These are phyloP conservation scores for Chlorella sp. DNA, from an alignment of 139 green algal genomes.

Conservation along the genomic window DNA sequence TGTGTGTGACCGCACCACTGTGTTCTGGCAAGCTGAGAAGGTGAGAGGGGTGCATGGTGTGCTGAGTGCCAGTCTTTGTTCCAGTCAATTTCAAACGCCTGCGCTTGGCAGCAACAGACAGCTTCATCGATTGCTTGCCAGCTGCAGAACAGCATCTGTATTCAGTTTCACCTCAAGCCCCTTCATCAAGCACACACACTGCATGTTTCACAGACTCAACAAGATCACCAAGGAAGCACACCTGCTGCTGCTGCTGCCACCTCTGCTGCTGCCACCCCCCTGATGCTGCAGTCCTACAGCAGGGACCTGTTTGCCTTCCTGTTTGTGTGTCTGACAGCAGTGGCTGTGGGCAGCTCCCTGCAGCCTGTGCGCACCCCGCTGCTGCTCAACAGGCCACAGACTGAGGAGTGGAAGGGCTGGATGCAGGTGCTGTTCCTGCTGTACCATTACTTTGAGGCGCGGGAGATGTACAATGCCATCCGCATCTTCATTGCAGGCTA, in stretches of 20 bases:
- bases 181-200: neutral
- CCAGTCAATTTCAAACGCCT: no score
- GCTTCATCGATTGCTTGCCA: neutral
- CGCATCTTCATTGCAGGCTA: slow-evolving; percentile 95
- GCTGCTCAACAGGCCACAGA: neutral
- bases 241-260: neutral
- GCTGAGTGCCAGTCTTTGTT: no score
- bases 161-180: neutral
- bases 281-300: slow-evolving; percentile 14
- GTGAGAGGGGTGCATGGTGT: no score
- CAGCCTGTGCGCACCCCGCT: neutral
- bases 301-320: slow-evolving; percentile 77
- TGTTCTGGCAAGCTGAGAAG: slow-evolving; percentile 46
- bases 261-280: neutral
- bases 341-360: slow-evolving; percentile 41
- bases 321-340: slow-evolving; percentile 63
- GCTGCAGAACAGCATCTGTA: neutral
- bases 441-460: slow-evolving; percentile 94
- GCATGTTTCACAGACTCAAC: neutral
- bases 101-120: no score
- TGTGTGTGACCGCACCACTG: slow-evolving; percentile 13
- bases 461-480: slow-evolving; percentile 96
- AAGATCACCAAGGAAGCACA: neutral
- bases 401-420: slow-evolving; percentile 97
- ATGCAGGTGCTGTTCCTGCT: slow-evolving; percentile 95